Percentiles rank a stretch among this genome's conserved stretches.
These are phyloP conservation scores for Rhododendron griersonianum DNA, from an alignment of 148 eudicot species.

Conservation along the genomic window DNA sequence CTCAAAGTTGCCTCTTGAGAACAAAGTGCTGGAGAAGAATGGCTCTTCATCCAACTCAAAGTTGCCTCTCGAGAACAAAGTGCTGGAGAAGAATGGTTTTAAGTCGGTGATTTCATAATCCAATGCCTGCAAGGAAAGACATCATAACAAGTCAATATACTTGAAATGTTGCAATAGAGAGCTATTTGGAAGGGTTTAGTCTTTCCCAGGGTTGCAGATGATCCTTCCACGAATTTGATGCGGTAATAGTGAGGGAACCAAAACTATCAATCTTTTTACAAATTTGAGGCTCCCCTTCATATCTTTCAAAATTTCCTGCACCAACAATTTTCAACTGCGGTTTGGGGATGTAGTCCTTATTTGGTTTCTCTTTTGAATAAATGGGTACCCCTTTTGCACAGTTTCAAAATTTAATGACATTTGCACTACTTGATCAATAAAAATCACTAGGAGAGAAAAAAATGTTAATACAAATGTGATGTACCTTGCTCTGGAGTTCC, in stretches of 20 bases:
- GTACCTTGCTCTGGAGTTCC: neutral
- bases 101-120: slow-evolving; percentile 78
- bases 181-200: too few species aligned
- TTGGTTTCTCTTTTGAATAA: neutral
- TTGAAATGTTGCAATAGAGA: neutral
- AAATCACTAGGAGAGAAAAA: neutral
- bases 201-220: neutral
- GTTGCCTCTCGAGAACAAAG: slow-evolving; percentile 53
- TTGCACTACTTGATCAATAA: neutral
- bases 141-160: slow-evolving; percentile 2
- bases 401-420: neutral
- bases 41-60: slow-evolving; percentile 68
- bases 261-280: neutral
- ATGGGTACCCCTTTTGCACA: too few species aligned
- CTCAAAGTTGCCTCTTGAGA: slow-evolving; percentile 56
- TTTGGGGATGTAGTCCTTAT: neutral
- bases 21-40: slow-evolving; percentile 69
- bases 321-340: neutral
- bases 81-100: slow-evolving; percentile 67
- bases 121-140: slow-evolving; percentile 51
- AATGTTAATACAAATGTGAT: neutral
- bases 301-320: neutral
- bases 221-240: neutral
- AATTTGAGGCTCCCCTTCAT: neutral
- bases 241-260: neutral